Conservation (phyloP, 345 rosid genomes). For the Eucalyptus victrix region DNA sequence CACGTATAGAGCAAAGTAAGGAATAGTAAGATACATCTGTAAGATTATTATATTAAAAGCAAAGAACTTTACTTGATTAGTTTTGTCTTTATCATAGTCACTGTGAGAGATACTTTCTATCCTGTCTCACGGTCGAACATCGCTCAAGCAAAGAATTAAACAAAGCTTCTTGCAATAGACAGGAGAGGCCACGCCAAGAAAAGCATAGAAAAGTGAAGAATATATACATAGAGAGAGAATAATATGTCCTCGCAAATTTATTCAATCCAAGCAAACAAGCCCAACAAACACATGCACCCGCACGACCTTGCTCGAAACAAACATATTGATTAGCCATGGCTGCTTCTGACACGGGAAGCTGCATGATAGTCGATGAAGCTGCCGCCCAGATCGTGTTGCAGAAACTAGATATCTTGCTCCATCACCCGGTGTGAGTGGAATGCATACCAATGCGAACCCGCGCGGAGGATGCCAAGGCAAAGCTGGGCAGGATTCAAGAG, state of each 20-base stretch:
- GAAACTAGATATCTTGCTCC: not conserved
- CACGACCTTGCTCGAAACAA: not conserved
- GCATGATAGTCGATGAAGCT: not conserved
- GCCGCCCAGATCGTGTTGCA: too few species aligned
- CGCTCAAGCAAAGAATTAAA: not conserved
- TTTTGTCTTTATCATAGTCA: too few species aligned
- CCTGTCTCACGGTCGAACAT: not conserved
- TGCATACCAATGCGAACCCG: not conserved
- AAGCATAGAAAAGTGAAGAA: not conserved
- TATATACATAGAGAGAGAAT: not conserved
- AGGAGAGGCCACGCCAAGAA: not conserved
- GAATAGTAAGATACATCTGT: not conserved
- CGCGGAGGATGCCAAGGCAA: not conserved
- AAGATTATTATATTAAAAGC: not conserved
- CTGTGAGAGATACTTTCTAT: not conserved
- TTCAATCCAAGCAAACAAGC: not conserved
- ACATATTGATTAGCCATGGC: not conserved
- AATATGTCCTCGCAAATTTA: too few species aligned
- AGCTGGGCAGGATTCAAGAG: not conserved
- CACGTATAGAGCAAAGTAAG: too few species aligned
- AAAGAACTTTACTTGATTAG: too few species aligned
- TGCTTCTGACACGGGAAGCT: not conserved
- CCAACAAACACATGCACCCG: not conserved
- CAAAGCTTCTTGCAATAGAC: not conserved
- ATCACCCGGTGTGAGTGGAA: accelerated